Conservation (phyloP, 352 stramenopile species). For the Pythium pyrilobum region DNA sequence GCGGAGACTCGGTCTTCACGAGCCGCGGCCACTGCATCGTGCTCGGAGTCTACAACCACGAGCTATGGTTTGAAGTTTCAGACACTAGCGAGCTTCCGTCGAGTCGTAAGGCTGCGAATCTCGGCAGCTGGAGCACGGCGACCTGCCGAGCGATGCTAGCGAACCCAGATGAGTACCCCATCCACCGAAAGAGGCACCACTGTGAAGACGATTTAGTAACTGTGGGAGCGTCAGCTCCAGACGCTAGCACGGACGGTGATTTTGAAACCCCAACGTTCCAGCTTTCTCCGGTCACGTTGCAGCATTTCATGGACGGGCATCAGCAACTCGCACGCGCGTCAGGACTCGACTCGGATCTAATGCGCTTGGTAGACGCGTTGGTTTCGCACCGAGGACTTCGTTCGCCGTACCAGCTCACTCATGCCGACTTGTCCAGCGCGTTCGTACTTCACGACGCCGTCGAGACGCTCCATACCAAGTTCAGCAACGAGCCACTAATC, state of each 20-base stretch:
- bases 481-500: neutral
- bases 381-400: neutral
- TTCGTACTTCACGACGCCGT: slow-evolving; percentile 17
- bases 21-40: slow-evolving; percentile 52
- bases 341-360: slow-evolving; percentile 6
- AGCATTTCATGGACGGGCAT: neutral
- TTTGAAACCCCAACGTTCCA: no score
- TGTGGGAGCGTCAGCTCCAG: no score
- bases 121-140: slow-evolving; percentile 35
- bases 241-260: no score
- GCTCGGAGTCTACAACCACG: slow-evolving; percentile 51
- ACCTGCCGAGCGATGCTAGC: slow-evolving; percentile 13
- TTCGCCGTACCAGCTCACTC: slow-evolving; percentile 7
- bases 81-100: neutral
- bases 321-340: no score
- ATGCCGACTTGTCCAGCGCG: slow-evolving; percentile 8
- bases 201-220: neutral
- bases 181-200: slow-evolving; percentile 2
- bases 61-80: slow-evolving; percentile 59
- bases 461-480: neutral
- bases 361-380: slow-evolving; percentile 13
- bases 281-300: no score
- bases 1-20: slow-evolving; percentile 56
- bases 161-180: slow-evolving; percentile 13
- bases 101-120: neutral